Percentiles rank a stretch among this genome's conserved stretches.
Conservation (phyloP, 2,329 filamentous ascomycete genomes). For the Knufia petricola region DNA sequence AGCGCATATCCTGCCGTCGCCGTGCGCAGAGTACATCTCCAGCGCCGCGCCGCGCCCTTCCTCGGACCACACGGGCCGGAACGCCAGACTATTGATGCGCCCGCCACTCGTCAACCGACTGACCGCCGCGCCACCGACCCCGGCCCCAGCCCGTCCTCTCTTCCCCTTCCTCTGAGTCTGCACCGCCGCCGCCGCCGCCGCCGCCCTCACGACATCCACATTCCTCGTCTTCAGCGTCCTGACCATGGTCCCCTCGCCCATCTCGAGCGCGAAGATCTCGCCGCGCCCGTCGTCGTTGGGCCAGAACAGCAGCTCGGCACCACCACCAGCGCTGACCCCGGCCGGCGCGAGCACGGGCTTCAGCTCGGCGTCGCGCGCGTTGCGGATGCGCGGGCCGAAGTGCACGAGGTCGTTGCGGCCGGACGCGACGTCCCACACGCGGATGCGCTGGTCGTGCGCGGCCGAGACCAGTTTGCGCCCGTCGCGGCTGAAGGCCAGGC, state of each 20-base stretch:
- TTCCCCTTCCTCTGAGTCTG: constrained; percentile 36
- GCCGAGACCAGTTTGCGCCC: constrained; percentile 67
- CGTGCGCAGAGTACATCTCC: constrained; percentile 71
- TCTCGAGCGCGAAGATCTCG: constrained; percentile 68
- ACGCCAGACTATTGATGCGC: constrained; percentile 65
- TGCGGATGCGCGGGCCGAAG: constrained; percentile 75
- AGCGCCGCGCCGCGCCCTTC: constrained; percentile 47
- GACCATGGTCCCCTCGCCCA: constrained; percentile 66
- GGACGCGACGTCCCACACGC: constrained; percentile 74
- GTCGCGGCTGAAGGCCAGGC: constrained; percentile 73
- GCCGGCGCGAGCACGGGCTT: constrained; percentile 54
- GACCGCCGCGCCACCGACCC: constrained; percentile 1
- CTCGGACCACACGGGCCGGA: constrained; percentile 52
- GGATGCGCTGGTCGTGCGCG: constrained; percentile 73
- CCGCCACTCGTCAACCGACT: constrained; percentile 39
- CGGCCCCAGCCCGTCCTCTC: constrained; percentile 14
- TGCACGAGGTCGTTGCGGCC: constrained; percentile 81
- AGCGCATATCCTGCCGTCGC: constrained; percentile 70
- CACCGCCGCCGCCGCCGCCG: no score
- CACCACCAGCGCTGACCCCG: constrained; percentile 30
- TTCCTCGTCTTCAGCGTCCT: constrained; percentile 59
- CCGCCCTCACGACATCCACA: no score
- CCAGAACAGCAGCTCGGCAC: constrained; percentile 64
- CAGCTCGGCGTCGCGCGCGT: constrained; percentile 50
- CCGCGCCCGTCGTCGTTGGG: constrained; percentile 60